phyloP scores from a whole-genome alignment of 352 stramenopile genomes.

The Phytophthora ohioensis region DNA sequence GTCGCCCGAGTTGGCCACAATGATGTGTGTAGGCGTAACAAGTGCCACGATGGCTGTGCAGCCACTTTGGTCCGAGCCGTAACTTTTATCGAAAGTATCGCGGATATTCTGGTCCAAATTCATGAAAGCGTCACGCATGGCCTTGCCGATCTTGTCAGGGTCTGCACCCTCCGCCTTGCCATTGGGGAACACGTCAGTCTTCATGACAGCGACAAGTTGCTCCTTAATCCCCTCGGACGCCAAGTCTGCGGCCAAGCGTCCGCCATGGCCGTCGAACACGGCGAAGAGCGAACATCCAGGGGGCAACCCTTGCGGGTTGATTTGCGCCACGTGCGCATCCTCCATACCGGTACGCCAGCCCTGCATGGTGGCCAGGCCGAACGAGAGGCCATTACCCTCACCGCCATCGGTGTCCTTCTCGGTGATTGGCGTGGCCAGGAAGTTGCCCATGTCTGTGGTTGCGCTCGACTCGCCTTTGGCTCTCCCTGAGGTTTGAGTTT shows the following conservation, averaged over 20 bases:
- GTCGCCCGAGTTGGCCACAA: conserved; percentile 84
- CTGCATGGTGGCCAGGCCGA: conserved; percentile 80
- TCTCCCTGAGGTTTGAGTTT: conserved; percentile 7
- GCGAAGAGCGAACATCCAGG: conserved; percentile 73
- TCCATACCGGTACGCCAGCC: conserved; percentile 88
- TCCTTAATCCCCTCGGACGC: conserved; percentile 53
- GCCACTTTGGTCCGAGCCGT: conserved; percentile 72
- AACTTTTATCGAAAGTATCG: conserved; percentile 53
- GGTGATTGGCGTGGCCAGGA: conserved; percentile 77
- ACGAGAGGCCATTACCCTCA: conserved; percentile 65
- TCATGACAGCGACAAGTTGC: conserved; percentile 49
- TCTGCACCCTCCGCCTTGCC: conserved; percentile 43
- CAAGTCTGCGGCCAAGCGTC: conserved; percentile 63
- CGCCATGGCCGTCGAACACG: conserved; percentile 85
- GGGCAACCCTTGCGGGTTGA: conserved; percentile 56
- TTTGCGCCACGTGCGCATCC: conserved; percentile 73
- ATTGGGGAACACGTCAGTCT: conserved; percentile 44
- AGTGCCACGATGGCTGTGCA: conserved; percentile 83
- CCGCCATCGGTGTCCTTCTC: conserved; percentile 75
- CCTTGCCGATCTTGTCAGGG: conserved; percentile 64
- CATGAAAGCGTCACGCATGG: conserved; percentile 74
- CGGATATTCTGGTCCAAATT: conserved; percentile 70
- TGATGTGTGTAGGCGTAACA: conserved; percentile 73
- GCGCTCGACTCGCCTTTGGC: background rate
- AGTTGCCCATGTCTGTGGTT: conserved; percentile 75